A percentile compares a stretch with the other conserved stretches of the same genome.
Evolutionary conservation across 140 eudicot genomes (phyloP).

Genomic region (Ambrosia hybrid): DNA sequence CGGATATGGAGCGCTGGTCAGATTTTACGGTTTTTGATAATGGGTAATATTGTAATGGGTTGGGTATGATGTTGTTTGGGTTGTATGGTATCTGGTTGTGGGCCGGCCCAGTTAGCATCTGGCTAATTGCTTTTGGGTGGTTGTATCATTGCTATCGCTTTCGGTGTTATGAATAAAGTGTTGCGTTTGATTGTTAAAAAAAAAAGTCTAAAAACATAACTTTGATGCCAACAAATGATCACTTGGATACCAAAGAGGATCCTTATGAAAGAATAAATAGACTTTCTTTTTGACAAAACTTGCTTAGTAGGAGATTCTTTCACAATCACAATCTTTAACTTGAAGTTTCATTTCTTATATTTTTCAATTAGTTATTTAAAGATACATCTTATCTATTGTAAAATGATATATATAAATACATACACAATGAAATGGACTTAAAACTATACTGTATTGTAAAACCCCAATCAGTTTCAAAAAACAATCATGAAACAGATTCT

Average conservation of each 20-base stretch:
- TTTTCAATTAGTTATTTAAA: background rate
- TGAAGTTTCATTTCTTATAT: background rate
- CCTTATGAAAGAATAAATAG: background rate
- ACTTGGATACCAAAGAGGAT: constrained; percentile 4
- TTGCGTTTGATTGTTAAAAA: too few relatives aligned
- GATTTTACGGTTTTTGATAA: too few relatives aligned
- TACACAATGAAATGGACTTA: background rate
- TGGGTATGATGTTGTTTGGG: too few relatives aligned
- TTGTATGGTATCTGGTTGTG: too few relatives aligned
- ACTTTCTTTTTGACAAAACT: constrained; percentile 1
- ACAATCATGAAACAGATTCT: background rate
- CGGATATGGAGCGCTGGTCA: too few relatives aligned
- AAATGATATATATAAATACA: background rate
- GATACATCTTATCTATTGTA: background rate
- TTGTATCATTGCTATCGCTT: too few relatives aligned
- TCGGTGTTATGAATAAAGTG: too few relatives aligned
- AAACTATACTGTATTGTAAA: background rate
- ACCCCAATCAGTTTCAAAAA: background rate
- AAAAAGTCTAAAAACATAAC: too few relatives aligned
- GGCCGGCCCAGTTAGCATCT: too few relatives aligned
- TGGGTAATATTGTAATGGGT: too few relatives aligned
- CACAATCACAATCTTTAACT: constrained; percentile 14
- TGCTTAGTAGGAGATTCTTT: constrained; percentile 11
- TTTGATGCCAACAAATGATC: background rate
- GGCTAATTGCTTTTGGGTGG: too few relatives aligned